These are phyloP conservation scores for Coffea humblotiana DNA, from an alignment of 305 asterid genomes.

Conservation along the genomic window DNA sequence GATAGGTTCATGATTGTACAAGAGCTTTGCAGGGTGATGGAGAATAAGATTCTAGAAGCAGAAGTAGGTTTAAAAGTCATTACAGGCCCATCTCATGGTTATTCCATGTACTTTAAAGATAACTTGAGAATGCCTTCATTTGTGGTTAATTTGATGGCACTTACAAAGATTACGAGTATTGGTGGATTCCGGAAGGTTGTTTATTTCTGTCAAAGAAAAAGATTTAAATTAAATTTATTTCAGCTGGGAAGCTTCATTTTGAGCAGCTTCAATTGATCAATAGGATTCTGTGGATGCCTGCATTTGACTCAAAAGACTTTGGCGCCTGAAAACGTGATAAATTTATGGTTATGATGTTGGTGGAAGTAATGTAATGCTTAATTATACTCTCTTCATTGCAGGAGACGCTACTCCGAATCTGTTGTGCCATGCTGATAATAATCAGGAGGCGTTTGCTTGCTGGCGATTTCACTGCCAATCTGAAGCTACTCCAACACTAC, in stretches of 20 bases:
- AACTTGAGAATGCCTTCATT: neutral
- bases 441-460: constrained; percentile 88
- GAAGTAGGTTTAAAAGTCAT: neutral
- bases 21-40: constrained; percentile 6
- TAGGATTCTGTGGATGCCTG: neutral
- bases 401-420: constrained; percentile 83
- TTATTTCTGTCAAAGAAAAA: neutral
- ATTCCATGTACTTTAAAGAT: neutral
- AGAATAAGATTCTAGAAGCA: neutral
- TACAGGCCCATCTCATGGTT: neutral
- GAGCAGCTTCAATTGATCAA: neutral
- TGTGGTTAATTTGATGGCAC: neutral
- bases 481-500: constrained; percentile 82
- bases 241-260: neutral
- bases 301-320: too few species aligned
- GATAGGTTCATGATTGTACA: neutral
- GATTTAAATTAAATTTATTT: neutral
- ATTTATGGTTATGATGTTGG: neutral
- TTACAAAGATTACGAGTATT: neutral
- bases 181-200: too few species aligned
- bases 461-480: constrained; percentile 91
- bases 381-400: constrained; percentile 29
- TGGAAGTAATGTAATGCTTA: neutral
- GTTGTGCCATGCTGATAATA: constrained; percentile 90
- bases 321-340: neutral